Base-by-base conservation (phyloP, 75 land plant species). In the Picea sitchensis region DNA sequence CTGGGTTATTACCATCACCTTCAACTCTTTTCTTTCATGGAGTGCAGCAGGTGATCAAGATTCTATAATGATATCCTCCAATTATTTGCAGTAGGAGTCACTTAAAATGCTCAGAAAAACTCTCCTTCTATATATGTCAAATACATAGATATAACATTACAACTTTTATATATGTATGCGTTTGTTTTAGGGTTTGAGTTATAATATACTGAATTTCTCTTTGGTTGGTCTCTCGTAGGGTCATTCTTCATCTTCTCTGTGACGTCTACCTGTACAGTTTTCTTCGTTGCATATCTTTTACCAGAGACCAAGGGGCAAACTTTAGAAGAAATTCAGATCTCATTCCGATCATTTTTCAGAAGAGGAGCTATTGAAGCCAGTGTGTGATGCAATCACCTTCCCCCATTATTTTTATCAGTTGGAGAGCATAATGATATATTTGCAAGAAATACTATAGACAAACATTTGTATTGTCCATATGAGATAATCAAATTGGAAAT, bases 291-390 rank as follows among this genome's bases (percentile, higher is more conserved):
- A 12, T 14, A 74, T 31, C 62, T 56, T 15, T 82, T 86, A 8
- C 88, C 88, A 4, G 88, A 86, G 77, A 86, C 88, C 15, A 82
- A 79, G 18, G 88, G 86, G 6, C 81, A 69, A 63, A 80, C 87
- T 3, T 65, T 86, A 61, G 88, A 86, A 59, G 87, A 86, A 65
- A 86, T 86, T 32, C 78, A 86, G 69, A 74, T 85, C 4, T 77
- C 79, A 61, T 26, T 84, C 78, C 76, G 54, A 7, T 47, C 54
- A 47, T 47, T 47, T 47, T 47, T 47, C 54, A 47, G 9, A 47
- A 47, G 54, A 47, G 54, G 9, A 47, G 8, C 54, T 47, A 8
- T 47, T 47, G 54, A 47, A 47, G 54, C 54, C 8, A 47, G 5
- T 47, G 54, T 47, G 54, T 47, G 9, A 4, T 47, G 54, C 54